Percentiles rank a stretch among this genome's conserved stretches.
Conservation (phyloP, 2,329 filamentous ascomycete genomes). For the Trichophyton benhamiae region DNA sequence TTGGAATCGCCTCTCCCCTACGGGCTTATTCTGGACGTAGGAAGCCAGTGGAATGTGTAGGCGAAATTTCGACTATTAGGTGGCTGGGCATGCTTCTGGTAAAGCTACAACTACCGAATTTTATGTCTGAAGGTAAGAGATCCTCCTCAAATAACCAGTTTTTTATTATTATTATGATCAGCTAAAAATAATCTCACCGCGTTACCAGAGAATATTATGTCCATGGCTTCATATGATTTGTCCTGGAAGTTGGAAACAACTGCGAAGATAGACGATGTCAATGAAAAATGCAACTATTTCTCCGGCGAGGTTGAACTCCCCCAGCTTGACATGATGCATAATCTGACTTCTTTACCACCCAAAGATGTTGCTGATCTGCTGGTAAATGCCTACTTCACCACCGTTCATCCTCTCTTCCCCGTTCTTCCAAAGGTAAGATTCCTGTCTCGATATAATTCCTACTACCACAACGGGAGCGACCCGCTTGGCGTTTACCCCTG, state of each 20-base stretch:
- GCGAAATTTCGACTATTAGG: constrained; percentile 12
- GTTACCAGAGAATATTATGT: background rate
- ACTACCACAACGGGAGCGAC: constrained; percentile 13
- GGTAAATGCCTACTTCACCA: constrained; percentile 25
- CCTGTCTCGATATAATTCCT: constrained; percentile 22
- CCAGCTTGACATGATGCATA: constrained; percentile 19
- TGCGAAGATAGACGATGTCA: background rate
- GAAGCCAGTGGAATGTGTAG: constrained; percentile 7
- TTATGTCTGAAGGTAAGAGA: constrained; percentile 6
- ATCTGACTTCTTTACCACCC: constrained; percentile 25
- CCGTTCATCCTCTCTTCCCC: constrained; percentile 29
- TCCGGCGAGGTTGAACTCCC: constrained; percentile 18
- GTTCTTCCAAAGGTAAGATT: constrained; percentile 27
- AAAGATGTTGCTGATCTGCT: constrained; percentile 22
- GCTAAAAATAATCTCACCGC: background rate
- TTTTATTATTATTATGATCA: too few relatives aligned
- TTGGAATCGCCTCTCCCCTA: constrained; percentile 7
- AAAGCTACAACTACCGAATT: constrained; percentile 4
- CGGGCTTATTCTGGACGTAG: constrained; percentile 10
- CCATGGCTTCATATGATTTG: background rate
- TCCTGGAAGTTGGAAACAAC: background rate
- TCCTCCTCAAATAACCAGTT: background rate
- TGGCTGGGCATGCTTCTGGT: constrained; percentile 13
- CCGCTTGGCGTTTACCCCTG: constrained; percentile 19
- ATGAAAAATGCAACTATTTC: constrained; percentile 24